A percentile compares a stretch with the other conserved stretches of the same genome.
Evolutionary conservation across 2,329 filamentous ascomycete species (phyloP).

Genomic region (Tricladium varicosporioides): DNA sequence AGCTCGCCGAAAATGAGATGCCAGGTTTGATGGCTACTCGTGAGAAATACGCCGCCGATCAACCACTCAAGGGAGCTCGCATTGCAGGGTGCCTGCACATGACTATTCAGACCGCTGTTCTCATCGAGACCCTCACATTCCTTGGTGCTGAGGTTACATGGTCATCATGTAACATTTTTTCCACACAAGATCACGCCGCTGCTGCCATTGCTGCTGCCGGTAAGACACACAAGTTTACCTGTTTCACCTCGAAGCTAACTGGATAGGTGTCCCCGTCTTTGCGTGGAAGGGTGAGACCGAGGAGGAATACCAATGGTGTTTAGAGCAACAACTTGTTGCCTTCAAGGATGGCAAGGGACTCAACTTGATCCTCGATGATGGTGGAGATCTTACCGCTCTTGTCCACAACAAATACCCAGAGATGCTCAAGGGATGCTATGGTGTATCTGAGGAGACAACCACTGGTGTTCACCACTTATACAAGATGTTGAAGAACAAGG

Average conservation of each 20-base stretch:
- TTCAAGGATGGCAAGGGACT: conserved; percentile 97
- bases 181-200: conserved; percentile 96
- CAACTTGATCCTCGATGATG: conserved; percentile 98
- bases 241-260: conserved; percentile 12
- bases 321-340: conserved; percentile 94
- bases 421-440: conserved; percentile 96
- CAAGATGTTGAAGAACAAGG: conserved; percentile 89
- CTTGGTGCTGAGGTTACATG: conserved; percentile 98
- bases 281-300: conserved; percentile 85
- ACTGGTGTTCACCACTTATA: conserved; percentile 99
- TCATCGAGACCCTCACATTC: conserved; percentile 94
- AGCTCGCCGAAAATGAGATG: conserved; percentile 96
- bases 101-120: conserved; percentile 99
- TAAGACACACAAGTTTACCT: neutral
- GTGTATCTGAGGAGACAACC: conserved; percentile 99
- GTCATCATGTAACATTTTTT: conserved; percentile 99
- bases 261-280: conserved; percentile 75
- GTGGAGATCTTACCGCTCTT: conserved; percentile 93
- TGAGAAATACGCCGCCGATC: conserved; percentile 84
- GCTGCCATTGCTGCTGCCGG: conserved; percentile 82
- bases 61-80: conserved; percentile 90
- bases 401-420: conserved; percentile 99
- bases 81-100: conserved; percentile 79
- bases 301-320: conserved; percentile 99
- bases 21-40: conserved; percentile 96